These are phyloP conservation scores for Paxillus ammoniavirescens DNA, from an alignment of 768 basidiomycete species.

Conservation along the genomic window DNA sequence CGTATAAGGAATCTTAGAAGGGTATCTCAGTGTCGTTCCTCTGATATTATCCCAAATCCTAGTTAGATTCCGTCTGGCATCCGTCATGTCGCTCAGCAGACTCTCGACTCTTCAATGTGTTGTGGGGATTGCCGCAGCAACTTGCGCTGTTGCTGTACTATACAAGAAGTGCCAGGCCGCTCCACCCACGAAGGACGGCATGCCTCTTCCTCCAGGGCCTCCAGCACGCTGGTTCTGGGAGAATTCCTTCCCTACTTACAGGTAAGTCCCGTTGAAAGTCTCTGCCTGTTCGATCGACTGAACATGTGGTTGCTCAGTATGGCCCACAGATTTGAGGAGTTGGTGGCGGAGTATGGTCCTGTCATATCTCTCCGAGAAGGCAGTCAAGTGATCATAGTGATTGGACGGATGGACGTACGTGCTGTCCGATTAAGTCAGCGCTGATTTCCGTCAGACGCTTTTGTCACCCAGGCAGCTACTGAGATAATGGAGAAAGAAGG, in stretches of 20 bases:
- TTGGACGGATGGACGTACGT: conserved; percentile 19
- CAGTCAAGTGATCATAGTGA: conserved; percentile 10
- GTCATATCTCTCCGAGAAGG: conserved; percentile 54
- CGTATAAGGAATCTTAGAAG: too few relatives aligned
- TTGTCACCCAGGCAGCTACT: conserved; percentile 49
- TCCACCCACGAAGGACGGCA: conserved; percentile 1
- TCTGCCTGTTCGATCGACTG: not conserved
- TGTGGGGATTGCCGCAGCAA: not conserved
- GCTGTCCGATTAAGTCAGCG: not conserved
- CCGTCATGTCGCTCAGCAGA: not conserved
- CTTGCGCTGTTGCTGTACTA: not conserved
- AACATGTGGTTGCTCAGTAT: not conserved
- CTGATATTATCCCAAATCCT: too few relatives aligned
- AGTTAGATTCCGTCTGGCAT: too few relatives aligned
- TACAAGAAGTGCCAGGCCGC: not conserved
- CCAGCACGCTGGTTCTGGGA: conserved; percentile 8
- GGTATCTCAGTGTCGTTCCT: not conserved
- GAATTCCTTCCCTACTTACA: conserved; percentile 1
- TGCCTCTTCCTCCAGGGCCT: conserved; percentile 18
- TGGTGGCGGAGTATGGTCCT: conserved; percentile 55
- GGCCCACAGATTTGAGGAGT: conserved; percentile 38
- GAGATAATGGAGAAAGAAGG: conserved; percentile 65
- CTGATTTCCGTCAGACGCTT: not conserved
- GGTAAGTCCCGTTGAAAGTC: conserved; percentile 5
- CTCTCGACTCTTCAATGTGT: not conserved